Evolutionary conservation across 2,329 filamentous ascomycete species (phyloP).

Genomic region (Penicillium sp.): DNA sequence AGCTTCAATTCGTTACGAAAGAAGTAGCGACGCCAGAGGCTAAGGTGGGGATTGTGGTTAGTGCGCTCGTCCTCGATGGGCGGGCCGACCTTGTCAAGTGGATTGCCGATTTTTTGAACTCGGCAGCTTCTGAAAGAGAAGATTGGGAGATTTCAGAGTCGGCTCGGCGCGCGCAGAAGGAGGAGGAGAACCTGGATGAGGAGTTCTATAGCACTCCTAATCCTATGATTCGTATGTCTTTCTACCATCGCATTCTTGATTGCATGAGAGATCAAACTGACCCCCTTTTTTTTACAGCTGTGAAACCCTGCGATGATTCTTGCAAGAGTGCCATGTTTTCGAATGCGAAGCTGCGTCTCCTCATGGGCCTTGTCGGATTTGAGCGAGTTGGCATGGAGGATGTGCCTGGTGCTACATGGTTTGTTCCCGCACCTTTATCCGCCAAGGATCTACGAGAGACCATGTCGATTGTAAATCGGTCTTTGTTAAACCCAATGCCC

Average conservation of each 20-base stretch:
- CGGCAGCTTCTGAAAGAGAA: constrained; percentile 69
- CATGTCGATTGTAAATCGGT: constrained; percentile 70
- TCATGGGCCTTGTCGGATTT: constrained; percentile 75
- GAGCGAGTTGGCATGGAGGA: constrained; percentile 66
- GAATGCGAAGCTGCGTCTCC: constrained; percentile 79
- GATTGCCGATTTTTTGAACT: constrained; percentile 69
- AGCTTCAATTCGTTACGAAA: constrained; percentile 75
- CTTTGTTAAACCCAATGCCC: constrained; percentile 72
- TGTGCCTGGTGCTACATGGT: constrained; percentile 73
- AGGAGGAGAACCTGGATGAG: constrained; percentile 17
- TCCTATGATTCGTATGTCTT: constrained; percentile 48
- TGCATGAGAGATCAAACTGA: constrained; percentile 7
- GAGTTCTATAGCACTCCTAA: constrained; percentile 26
- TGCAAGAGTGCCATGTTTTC: constrained; percentile 77
- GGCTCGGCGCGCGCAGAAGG: constrained; percentile 50
- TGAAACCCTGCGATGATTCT: constrained; percentile 64
- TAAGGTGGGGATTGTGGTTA: constrained; percentile 76
- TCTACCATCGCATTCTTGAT: background rate
- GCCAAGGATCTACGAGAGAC: constrained; percentile 66
- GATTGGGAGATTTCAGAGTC: constrained; percentile 73
- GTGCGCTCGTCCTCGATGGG: constrained; percentile 75
- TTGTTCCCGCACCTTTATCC: constrained; percentile 65
- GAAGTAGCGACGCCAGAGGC: constrained; percentile 62
- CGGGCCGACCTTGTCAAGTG: constrained; percentile 74
- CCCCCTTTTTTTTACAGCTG: constrained; percentile 41